Evolutionary conservation across 192 early-diverging fungal species (phyloP), one percentile per base, ranked within the genome.

Genomic region (Coemansia sp.): DNA sequence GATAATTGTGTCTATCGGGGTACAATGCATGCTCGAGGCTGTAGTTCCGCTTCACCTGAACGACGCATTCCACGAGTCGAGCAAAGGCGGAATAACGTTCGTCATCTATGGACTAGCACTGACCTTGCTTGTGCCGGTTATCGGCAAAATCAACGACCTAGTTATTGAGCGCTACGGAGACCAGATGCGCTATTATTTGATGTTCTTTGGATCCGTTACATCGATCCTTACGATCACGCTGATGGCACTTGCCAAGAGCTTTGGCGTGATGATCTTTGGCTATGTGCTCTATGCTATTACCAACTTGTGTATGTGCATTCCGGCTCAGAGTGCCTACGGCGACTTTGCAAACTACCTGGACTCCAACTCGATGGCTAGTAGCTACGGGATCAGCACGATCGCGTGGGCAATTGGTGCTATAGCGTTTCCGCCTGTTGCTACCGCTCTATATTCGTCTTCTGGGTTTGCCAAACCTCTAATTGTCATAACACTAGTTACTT

Each of bases 321-420:
- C 72, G 2, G 56, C 64, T 0, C 65, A 68, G 15, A 74, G 72
- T 50, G 66, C 65, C 5, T 74, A 61, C 50, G 72, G 72, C 10
- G 72, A 74, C 27, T 60, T 68, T 68, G 57, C 67, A 4, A 74
- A 74, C 34, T 63, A 59, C 33, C 33, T 62, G 7, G 52, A 52
- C 28, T 11, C 41, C 2, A 44, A 68, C 38, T 63, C 62, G 11
- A 74, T 74, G 72, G 72, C 65, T 5, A 59, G 52, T 17, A 57
- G 65, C 19, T 74, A 64, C 28, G 50, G 65, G 1, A 59, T 74
- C 25, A 61, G 65, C 3, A 44, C 50, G 19, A 37, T 59, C 15
- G 61, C 72, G 0, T 74, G 72, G 72, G 61, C 72, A 1, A 23
- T 61, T 4, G 61, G 65, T 29, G 65, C 66, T 0, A 62, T 68